Evolutionary conservation across 768 basidiomycete genomes (phyloP).

Genomic region (Hygrophoropsis aurantiaca): DNA sequence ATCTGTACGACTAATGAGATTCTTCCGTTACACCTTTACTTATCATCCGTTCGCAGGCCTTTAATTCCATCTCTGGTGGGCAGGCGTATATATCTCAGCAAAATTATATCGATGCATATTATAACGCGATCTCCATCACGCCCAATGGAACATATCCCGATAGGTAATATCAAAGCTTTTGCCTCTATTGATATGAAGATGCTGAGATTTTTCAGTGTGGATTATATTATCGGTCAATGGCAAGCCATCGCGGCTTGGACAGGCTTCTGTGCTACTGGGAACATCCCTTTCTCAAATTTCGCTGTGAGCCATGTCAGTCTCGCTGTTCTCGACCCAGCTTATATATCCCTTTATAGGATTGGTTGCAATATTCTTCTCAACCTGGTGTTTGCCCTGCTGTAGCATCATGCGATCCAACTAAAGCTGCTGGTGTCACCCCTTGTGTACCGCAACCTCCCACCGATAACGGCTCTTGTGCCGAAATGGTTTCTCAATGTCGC

Average conservation of each 20-base stretch:
- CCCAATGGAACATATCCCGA: constrained; percentile 17
- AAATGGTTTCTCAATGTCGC: constrained; percentile 14
- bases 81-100: constrained; percentile 19
- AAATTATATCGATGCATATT: constrained; percentile 22
- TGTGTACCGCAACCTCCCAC: constrained; percentile 20
- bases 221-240: constrained; percentile 11
- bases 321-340: neutral
- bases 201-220: constrained; percentile 4
- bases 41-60: constrained; percentile 7
- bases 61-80: constrained; percentile 17
- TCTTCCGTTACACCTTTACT: neutral
- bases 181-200: neutral
- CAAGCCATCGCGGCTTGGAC: constrained; percentile 20
- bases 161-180: constrained; percentile 10
- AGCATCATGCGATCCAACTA: constrained; percentile 8
- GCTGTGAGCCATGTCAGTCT: constrained; percentile 4
- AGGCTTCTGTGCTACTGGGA: constrained; percentile 17
- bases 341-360: constrained; percentile 13
- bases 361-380: constrained; percentile 19
- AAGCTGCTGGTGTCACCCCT: constrained; percentile 2
- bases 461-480: constrained; percentile 19
- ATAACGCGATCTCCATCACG: constrained; percentile 15
- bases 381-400: constrained; percentile 18
- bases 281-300: constrained; percentile 21
- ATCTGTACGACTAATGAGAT: constrained; percentile 2